Conservation (phyloP, 257 asterid genomes). For the Nicotiana sylvestris region DNA sequence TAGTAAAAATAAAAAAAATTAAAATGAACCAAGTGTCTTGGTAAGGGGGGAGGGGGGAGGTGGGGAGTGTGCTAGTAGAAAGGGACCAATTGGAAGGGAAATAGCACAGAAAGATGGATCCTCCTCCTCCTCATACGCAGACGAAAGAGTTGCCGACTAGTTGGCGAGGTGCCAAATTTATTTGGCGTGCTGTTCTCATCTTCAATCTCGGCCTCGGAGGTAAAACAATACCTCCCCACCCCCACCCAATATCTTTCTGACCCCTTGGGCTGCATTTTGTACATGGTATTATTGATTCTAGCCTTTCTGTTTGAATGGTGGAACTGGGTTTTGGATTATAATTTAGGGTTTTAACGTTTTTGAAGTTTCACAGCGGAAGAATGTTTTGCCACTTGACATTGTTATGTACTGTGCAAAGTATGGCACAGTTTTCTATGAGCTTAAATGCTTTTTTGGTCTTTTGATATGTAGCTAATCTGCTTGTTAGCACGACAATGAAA, state of each 20-base stretch:
- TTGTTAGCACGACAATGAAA: background rate
- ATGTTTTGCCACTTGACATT: background rate
- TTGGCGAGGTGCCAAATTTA: slow-evolving; percentile 35
- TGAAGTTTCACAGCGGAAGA: background rate
- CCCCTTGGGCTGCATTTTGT: background rate
- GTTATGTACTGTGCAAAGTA: background rate
- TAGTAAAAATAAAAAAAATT: no score
- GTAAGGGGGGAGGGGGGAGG: no score
- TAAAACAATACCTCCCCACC: slow-evolving; percentile 12
- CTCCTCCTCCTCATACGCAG: slow-evolving; percentile 3
- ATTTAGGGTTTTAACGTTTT: background rate
- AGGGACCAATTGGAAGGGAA: background rate
- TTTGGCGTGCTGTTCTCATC: slow-evolving; percentile 59
- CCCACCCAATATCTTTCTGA: background rate
- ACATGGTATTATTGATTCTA: no score
- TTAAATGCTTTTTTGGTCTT: background rate
- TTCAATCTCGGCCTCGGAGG: slow-evolving; percentile 70
- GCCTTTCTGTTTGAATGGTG: background rate
- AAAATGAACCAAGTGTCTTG: no score
- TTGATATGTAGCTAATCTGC: background rate
- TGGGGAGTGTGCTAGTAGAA: no score
- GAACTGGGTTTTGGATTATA: background rate
- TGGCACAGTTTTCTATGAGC: background rate
- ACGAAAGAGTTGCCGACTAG: background rate
- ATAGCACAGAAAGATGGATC: background rate